These are phyloP conservation scores for Daedaleopsis nitida DNA, from an alignment of 768 basidiomycete genomes.

Conservation along the genomic window DNA sequence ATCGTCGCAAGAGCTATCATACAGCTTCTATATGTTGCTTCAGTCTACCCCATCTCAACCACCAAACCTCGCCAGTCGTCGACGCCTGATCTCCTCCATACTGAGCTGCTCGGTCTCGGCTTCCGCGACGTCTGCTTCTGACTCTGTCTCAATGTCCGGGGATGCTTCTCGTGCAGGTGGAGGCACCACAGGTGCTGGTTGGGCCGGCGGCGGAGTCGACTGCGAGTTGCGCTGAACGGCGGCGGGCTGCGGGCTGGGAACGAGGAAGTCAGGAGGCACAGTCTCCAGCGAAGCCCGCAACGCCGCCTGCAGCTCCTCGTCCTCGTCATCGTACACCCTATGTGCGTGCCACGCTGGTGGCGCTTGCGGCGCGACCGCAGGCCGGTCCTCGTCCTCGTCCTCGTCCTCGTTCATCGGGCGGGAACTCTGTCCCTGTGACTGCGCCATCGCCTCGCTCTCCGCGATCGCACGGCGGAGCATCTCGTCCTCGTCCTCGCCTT, in stretches of 20 bases:
- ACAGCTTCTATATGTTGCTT: neutral
- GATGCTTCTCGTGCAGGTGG: conserved; percentile 16
- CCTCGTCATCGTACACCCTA: conserved; percentile 82
- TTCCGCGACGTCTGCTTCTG: conserved; percentile 31
- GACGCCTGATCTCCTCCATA: conserved; percentile 68
- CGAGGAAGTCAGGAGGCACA: conserved; percentile 52
- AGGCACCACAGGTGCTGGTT: conserved; percentile 6
- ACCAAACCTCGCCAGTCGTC: conserved; percentile 67
- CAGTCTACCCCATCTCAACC: conserved; percentile 26
- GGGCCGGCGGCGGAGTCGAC: conserved; percentile 6
- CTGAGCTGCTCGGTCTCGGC: conserved; percentile 41
- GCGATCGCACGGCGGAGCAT: conserved; percentile 58
- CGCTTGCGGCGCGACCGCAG: neutral
- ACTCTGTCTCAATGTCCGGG: conserved; percentile 37
- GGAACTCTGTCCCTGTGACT: conserved; percentile 25
- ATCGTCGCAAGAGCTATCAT: neutral
- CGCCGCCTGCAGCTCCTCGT: conserved; percentile 85
- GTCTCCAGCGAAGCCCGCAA: conserved; percentile 78
- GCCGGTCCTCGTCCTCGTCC: conserved; percentile 20
- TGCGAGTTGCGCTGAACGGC: neutral
- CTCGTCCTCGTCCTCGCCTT: conserved; percentile 53
- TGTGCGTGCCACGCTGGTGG: conserved; percentile 24
- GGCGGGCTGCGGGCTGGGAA: conserved; percentile 31
- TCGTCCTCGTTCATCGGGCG: conserved; percentile 23
- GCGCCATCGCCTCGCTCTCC: conserved; percentile 55